These are phyloP conservation scores for Candida dendrica DNA, from an alignment of 805 yeast genomes.

Conservation along the genomic window DNA sequence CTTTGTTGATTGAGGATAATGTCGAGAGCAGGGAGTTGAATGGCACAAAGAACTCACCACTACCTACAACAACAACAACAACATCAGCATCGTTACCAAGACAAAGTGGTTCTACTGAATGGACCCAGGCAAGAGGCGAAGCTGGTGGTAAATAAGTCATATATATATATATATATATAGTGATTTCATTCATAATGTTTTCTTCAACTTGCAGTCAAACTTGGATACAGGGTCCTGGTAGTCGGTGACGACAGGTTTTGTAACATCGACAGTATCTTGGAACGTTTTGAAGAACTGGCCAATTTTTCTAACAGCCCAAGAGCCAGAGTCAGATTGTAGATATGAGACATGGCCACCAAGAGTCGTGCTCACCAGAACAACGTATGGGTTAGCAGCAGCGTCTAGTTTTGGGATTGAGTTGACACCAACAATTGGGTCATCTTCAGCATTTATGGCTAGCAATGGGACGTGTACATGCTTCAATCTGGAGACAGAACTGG, in stretches of 20 bases:
- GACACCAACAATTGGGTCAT: conserved; percentile 60
- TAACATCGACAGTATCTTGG: conserved; percentile 22
- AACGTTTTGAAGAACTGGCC: conserved; percentile 33
- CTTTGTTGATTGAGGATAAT: conserved; percentile 29
- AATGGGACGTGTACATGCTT: conserved; percentile 54
- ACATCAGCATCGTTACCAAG: conserved; percentile 31
- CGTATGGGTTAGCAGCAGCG: conserved; percentile 47
- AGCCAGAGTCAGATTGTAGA: conserved; percentile 33
- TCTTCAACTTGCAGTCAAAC: conserved; percentile 12
- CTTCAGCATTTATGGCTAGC: conserved; percentile 50
- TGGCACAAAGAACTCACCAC: conserved; percentile 4
- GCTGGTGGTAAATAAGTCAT: conserved; percentile 35
- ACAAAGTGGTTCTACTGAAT: conserved; percentile 67
- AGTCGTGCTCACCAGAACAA: conserved; percentile 49
- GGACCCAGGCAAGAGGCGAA: conserved; percentile 81
- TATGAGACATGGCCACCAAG: conserved; percentile 69
- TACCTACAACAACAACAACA: conserved; percentile 6
- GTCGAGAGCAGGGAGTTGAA: conserved; percentile 26
- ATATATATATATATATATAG: neutral
- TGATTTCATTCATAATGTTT: neutral
- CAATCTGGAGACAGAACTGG: conserved; percentile 53
- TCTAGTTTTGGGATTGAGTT: conserved; percentile 44
- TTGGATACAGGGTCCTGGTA: conserved; percentile 10
- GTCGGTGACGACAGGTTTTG: conserved; percentile 10
- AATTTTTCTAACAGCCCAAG: conserved; percentile 41